Evolutionary conservation across 352 stramenopile species (phyloP), one percentile per base, ranked within the genome.

Genomic region (Pythium inflatum): DNA sequence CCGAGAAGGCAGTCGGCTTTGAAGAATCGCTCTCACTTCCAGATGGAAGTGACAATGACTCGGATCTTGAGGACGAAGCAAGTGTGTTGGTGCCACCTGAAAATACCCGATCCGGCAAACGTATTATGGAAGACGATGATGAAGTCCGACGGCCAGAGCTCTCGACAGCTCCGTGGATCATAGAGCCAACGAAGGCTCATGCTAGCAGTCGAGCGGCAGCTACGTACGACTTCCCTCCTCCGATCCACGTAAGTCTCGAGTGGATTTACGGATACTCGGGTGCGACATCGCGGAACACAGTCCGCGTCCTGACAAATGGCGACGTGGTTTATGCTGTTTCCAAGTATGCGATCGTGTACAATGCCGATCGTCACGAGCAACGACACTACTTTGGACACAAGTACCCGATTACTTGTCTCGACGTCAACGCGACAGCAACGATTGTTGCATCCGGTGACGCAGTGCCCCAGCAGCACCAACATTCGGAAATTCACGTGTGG

Each of bases 331-430:
- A 93, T 68, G 77, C 86, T 14, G 83, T 93, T 3, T 88, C 82
- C 30, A 91, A 88, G 46, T 91, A 90, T 48, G 88, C 80, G 12
- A 77, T 95, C 18, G 76, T 95, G 20, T 93, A 93, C 72, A 83
- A 76, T n/a, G 71, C 74, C 5, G 59, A 71, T 25, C 61, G 69
- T 16, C 88, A 95, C 12, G 67, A 78, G 20, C 88, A 95, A 51
- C 88, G 85, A 7, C 88, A 90, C 41, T 95, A 95, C 65, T 74
- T 80, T 36, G 78, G 83, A 0, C 88, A 95, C 64, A 68, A 66
- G 28, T 79, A 73, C 22, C 74, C 73, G 5, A 92, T 95, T 59
- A 77, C 74, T 34, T 93, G 81, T 50, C 31, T 95, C 12, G 82
- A 83, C 62, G 73, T 91, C 36, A 88, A 89, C 34, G 71, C 80